phyloP scores from a whole-genome alignment of 768 basidiomycete species.

The Amanita inopinata region DNA sequence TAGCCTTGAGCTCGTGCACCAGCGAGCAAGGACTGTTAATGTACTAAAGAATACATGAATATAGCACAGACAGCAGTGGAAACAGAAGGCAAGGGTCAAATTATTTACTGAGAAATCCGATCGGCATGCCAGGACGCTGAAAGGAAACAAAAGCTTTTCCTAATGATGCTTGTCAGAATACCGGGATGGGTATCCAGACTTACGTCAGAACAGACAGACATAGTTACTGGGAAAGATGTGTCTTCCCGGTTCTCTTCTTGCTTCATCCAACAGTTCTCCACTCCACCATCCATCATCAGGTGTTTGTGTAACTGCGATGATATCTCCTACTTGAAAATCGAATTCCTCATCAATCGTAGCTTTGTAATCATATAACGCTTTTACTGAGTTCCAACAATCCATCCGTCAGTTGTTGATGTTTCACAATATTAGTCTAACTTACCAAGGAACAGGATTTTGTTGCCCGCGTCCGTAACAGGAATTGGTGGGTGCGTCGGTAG shows the following conservation, averaged over 20 bases:
- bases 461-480: conserved; percentile 6
- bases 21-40: too few relatives aligned
- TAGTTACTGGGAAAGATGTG: conserved; percentile 87
- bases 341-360: conserved; percentile 89
- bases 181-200: too few relatives aligned
- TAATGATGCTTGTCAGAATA: too few relatives aligned
- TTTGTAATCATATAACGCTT: conserved; percentile 81
- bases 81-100: too few relatives aligned
- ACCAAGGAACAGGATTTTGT: conserved; percentile 7
- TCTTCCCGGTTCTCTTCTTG: conserved; percentile 55
- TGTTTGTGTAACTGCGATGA: conserved; percentile 90
- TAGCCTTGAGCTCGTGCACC: too few relatives aligned
- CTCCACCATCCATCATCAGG: conserved; percentile 99
- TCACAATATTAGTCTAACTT: too few relatives aligned
- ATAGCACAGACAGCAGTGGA: too few relatives aligned
- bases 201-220: conserved; percentile 57
- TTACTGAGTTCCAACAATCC: conserved; percentile 38
- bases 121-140: too few relatives aligned
- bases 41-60: too few relatives aligned
- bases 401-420: background rate
- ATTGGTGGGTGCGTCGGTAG: conserved; percentile 1
- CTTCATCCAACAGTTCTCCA: conserved; percentile 73
- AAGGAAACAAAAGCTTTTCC: too few relatives aligned
- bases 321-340: conserved; percentile 92
- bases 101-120: too few relatives aligned